Evolutionary conservation across 2,329 filamentous ascomycete species (phyloP), one percentile per base, ranked within the genome.

Genomic region (Corynespora cassiicola): DNA sequence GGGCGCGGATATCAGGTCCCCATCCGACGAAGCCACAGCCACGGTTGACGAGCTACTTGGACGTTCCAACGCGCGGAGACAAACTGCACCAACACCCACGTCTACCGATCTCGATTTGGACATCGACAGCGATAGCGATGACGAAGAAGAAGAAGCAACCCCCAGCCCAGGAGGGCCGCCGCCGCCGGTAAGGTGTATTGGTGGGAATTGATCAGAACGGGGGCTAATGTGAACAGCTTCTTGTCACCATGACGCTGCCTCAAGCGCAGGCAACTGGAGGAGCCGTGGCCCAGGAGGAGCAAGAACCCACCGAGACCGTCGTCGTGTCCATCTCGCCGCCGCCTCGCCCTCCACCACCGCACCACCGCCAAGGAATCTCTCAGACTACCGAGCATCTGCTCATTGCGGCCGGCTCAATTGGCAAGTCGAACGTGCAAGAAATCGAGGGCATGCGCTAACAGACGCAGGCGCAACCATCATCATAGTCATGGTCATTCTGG

Each of bases 401-500:
- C 19, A 70, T 70, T 18, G 67, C 67, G 35, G 66, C 66, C 39
- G 67, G 66, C 7, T 69, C 67, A n/a, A 69, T 70, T 39, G 66
- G 66, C 65, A 51, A 11, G 52, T 19, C 16, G 17, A 31, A 12
- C 10, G 11, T 6, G 17, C 11, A 14, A 33, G 9, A 11, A 16
- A 19, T 11, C 9, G 12, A 31, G 11, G 9, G 7, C 10, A 9
- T 6, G 25, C 11, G 19, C 53, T 67, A 22, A 65, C 27, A 21
- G 7, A 11, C 9, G 2, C 31, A 70, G 67, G 65, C 44, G 65
- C 62, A 16, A 70, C 68, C 7, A 65, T 70, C 26, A 55, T 71
- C 20, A 47, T 70, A 12, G 59, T 68, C 32, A 63, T 69, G 56
- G 36, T 68, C 17, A 38, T 68, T 6, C 47, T 68, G 31, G 63